Evolutionary conservation across 345 rosid species (phyloP), one percentile per base, ranked within the genome.

Genomic region (Balakata baccata): DNA sequence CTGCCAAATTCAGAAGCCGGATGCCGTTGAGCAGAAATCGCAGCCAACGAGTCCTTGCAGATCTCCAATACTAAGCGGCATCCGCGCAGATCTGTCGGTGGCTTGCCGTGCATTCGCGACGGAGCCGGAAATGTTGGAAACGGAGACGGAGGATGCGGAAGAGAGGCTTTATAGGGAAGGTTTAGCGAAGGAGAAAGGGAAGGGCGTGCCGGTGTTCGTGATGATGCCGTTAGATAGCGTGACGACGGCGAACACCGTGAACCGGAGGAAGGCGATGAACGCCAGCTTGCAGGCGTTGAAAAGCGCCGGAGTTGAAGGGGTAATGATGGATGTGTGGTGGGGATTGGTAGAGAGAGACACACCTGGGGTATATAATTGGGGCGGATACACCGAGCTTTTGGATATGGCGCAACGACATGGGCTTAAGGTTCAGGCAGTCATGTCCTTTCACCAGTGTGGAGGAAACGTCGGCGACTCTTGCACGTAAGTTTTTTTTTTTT

Each of bases 271-370:
- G 79, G 99, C 98, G 72, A 89, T 92, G 99, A 90, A 86, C 81
- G 99, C 88, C 65, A 95, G 99, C 76, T 76, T 95, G 49, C 91
- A 87, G 79, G 99, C 99, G 81, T 73, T 95, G 89, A 92, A 89
- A 82, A 89, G 96, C 79, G 98, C 98, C 17, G 98, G 99, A 29
- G 99, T 91, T 66, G 96, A 92, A 66, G 99, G 99, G 56, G 78
- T 95, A 7, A 95, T 95, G 99, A 86, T 95, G 66, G 99, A 95
- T 73, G 99, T 95, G 49, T 95, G 99, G 99, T 95, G 99, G 99
- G 99, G 99, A 22, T 83, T 95, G 81, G 99, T 95, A 75, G 99
- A 95, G 90, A 89, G 87, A 56, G 98, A 92, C 1, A 66, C 85
- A 50, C 92, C 98, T 0, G 98, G 98, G 25, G 69, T 71, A 64